These are phyloP conservation scores for Pythium utonaiense DNA, from an alignment of 352 stramenopile genomes.

Conservation along the genomic window DNA sequence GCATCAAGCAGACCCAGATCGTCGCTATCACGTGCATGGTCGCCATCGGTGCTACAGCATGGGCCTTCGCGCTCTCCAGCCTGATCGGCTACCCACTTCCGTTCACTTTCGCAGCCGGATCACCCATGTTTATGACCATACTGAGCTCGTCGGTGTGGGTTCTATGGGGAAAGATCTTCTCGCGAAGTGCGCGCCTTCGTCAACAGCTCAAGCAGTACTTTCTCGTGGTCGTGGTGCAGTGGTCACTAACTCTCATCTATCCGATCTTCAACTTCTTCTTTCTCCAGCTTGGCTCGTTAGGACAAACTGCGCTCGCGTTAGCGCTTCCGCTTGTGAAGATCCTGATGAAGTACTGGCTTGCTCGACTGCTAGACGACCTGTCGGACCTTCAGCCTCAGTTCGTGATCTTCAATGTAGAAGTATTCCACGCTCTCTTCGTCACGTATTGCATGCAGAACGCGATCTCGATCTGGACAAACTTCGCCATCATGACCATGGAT, in stretches of 20 bases:
- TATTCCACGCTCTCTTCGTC: conserved; percentile 5
- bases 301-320: neutral
- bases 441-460: conserved; percentile 2
- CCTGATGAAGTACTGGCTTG: neutral
- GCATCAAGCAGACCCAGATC: neutral
- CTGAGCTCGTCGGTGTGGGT: neutral
- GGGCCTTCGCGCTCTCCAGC: neutral
- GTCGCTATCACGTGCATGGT: neutral
- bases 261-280: neutral
- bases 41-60: neutral
- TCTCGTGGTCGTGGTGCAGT: neutral
- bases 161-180: neutral
- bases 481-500: conserved; percentile 1
- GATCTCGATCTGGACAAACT: neutral
- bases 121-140: neutral
- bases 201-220: neutral
- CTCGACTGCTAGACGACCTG: neutral
- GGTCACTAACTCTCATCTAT: neutral
- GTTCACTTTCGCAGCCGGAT: neutral
- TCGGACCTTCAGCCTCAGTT: neutral
- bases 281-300: neutral
- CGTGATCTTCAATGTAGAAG: conserved; percentile 7
- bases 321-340: neutral
- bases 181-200: neutral
- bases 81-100: neutral